Conservation (phyloP, 805 yeast species). For the Komagataella populi region DNA sequence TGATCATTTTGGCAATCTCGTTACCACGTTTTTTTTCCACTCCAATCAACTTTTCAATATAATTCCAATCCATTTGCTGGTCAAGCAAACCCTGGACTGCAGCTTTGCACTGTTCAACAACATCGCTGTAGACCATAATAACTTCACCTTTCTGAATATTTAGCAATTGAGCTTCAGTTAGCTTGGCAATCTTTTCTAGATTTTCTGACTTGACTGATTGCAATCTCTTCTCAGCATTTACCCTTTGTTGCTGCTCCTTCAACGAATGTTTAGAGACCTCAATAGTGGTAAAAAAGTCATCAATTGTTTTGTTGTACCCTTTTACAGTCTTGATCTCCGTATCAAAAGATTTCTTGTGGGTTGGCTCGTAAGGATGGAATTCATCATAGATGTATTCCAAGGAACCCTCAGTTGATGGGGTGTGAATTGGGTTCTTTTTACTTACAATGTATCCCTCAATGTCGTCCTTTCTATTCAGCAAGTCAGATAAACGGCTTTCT, state of each 20-base stretch:
- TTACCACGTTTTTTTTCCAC: constrained; percentile 60
- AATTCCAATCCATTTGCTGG: constrained; percentile 90
- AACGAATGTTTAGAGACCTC: constrained; percentile 71
- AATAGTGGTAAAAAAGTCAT: constrained; percentile 69
- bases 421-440: constrained; percentile 39
- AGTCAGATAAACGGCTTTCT: constrained; percentile 23
- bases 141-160: constrained; percentile 62
- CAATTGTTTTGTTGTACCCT: constrained; percentile 76
- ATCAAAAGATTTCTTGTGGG: constrained; percentile 13
- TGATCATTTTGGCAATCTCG: constrained; percentile 45
- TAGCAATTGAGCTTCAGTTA: constrained; percentile 45
- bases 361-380: constrained; percentile 40
- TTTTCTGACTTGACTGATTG: constrained; percentile 68
- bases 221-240: constrained; percentile 60
- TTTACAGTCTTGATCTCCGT: constrained; percentile 27
- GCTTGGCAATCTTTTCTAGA: constrained; percentile 49
- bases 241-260: constrained; percentile 62
- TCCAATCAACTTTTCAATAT: constrained; percentile 63
- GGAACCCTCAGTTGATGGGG: constrained; percentile 18
- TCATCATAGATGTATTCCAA: constrained; percentile 34
- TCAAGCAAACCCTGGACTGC: constrained; percentile 56
- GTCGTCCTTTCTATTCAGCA: constrained; percentile 22
- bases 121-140: constrained; percentile 52
- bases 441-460: constrained; percentile 50
- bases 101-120: constrained; percentile 57